Evolutionary conservation across 169 alveolate species (phyloP), one percentile per base, ranked within the genome.

Genomic region (Besnoitia besnoiti): DNA sequence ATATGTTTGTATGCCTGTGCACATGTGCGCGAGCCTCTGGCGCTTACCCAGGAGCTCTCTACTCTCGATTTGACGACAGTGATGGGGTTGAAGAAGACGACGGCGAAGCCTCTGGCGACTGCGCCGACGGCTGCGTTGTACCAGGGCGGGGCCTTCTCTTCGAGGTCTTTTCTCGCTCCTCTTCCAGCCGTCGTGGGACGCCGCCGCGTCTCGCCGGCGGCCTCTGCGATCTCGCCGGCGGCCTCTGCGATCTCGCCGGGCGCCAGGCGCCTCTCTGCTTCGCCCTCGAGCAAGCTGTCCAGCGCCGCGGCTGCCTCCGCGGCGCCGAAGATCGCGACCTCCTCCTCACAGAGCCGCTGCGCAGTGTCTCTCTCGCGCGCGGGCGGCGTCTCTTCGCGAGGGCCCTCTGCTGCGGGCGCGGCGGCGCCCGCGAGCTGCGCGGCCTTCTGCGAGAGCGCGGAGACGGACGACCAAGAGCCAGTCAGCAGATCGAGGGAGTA

Each of bases 11-110:
- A 50, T n/a, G n/a, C n/a, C n/a, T n/a, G n/a, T n/a, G n/a, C n/a
- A n/a, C n/a, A n/a, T n/a, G n/a, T n/a, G n/a, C 67, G 67, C 67
- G n/a, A 51, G 24, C 8, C 19, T 10, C 40, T 21, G 80, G 24
- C 37, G 47, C 91, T 40, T 82, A 93, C 95, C 95, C 92, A 79
- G 27, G 94, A 85, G 40, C 93, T 85, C 37, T 93, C 95, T 61
- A 93, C 49, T 33, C 95, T 39, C n/a, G 95, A 85, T n/a, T 93
- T 93, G 33, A 93, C 85, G 73, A 93, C 92, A 16, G 95, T 62
- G 35, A 93, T 73, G n/a, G 95, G 95, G 51, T 85, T 89, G 61
- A 93, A 90, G 77, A 93, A 37, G 40, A 89, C 91, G 67, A 76
- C 89, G 21, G 95, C 95, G 27, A 89, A 85, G 27, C 92, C 92